Evolutionary conservation across 495 filamentous ascomycete genomes (phyloP).

Genomic region (Neurospora sp.): DNA sequence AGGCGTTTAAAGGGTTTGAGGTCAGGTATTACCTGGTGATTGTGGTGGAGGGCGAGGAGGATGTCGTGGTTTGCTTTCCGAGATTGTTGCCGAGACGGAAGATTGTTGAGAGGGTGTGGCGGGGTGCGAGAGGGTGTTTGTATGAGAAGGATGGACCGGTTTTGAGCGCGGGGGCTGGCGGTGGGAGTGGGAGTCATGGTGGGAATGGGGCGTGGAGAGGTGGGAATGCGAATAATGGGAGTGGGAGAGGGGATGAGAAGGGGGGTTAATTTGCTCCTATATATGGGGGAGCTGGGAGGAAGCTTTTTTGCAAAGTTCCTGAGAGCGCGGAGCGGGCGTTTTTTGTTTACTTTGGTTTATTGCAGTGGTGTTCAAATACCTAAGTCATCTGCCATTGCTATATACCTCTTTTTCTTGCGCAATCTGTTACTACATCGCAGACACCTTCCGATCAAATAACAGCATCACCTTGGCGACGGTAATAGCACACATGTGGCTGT

Average conservation of each 20-base stretch:
- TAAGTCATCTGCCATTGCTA: background rate
- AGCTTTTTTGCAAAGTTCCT: background rate
- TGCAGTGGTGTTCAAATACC: background rate
- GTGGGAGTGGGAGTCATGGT: conserved; percentile 4
- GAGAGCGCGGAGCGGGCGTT: background rate
- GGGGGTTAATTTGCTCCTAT: background rate
- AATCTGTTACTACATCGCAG: background rate
- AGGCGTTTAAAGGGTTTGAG: conserved; percentile 89
- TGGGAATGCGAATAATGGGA: background rate
- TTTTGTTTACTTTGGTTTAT: background rate
- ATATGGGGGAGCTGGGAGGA: background rate
- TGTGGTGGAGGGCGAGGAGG: conserved; percentile 81
- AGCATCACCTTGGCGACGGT: background rate
- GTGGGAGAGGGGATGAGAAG: background rate
- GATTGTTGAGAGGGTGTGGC: conserved; percentile 80
- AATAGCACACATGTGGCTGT: background rate
- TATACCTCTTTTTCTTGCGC: background rate
- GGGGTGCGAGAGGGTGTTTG: conserved; percentile 63
- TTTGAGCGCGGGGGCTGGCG: background rate
- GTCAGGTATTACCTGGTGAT: conserved; percentile 84
- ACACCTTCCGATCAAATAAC: background rate
- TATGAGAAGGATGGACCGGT: conserved; percentile 47
- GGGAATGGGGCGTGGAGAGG: background rate
- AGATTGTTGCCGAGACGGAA: conserved; percentile 57
- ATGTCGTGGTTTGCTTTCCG: conserved; percentile 89